Evolutionary conservation across 192 early-diverging fungal species (phyloP).

Genomic region (Entomortierella beljakovae): DNA sequence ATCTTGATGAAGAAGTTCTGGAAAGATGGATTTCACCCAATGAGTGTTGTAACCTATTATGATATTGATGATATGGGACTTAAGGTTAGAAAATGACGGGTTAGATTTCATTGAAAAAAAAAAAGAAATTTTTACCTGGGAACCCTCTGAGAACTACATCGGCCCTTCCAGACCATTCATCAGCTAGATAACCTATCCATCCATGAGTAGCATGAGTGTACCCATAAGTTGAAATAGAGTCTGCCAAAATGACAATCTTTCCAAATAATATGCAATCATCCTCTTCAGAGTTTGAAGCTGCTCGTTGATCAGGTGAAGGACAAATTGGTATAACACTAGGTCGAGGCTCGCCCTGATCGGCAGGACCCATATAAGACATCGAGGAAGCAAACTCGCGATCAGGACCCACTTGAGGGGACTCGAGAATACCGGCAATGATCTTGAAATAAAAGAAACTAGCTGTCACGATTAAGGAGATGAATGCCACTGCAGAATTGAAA

Average conservation of each 20-base stretch:
- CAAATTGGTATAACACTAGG: constrained; percentile 22
- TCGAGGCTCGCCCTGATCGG: constrained; percentile 30
- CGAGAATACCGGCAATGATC: constrained; percentile 40
- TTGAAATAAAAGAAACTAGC: constrained; percentile 51
- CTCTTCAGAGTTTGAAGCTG: neutral
- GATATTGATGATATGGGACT: too few species aligned
- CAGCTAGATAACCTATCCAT: constrained; percentile 38
- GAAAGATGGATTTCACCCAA: constrained; percentile 64
- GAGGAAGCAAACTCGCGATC: constrained; percentile 25
- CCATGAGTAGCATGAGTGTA: constrained; percentile 44
- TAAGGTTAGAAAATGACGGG: too few species aligned
- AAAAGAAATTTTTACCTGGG: constrained; percentile 69
- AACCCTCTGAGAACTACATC: constrained; percentile 86
- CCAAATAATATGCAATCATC: constrained; percentile 40
- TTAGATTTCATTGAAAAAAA: too few species aligned
- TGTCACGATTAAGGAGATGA: constrained; percentile 42
- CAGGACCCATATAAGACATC: constrained; percentile 15
- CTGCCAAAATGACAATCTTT: constrained; percentile 47
- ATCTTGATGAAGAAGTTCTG: constrained; percentile 62
- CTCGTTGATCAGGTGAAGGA: neutral
- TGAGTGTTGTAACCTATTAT: constrained; percentile 77
- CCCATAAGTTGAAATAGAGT: constrained; percentile 45
- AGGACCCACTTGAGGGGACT: constrained; percentile 38
- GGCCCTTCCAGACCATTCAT: constrained; percentile 54
- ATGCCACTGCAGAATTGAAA: constrained; percentile 42